Percentiles rank a stretch among this genome's conserved stretches.
phyloP scores from a whole-genome alignment of 345 rosid species.

The Adansonia digitata region DNA sequence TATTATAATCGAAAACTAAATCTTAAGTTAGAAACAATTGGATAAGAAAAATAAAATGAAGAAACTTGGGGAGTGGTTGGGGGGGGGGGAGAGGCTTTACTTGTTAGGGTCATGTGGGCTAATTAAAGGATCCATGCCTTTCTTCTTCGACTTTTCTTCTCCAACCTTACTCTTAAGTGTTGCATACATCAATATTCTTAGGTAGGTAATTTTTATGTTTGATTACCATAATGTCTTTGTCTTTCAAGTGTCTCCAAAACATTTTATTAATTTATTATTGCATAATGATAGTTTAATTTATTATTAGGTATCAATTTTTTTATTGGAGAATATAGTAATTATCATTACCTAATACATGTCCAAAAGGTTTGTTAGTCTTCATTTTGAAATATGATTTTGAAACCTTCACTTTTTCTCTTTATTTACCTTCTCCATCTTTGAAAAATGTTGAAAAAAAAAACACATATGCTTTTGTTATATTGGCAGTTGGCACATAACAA shows the following conservation, averaged over 20 bases:
- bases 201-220: background rate
- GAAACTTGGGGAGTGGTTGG: no score
- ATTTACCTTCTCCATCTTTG: background rate
- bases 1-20: background rate
- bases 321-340: constrained; percentile 2
- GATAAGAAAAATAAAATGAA: background rate
- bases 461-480: background rate
- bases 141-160: background rate
- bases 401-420: background rate
- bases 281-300: background rate
- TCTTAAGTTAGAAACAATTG: background rate
- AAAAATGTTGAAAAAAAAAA: background rate
- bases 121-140: background rate
- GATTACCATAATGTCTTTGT: background rate
- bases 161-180: background rate
- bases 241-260: background rate
- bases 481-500: background rate
- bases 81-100: background rate
- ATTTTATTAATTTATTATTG: background rate
- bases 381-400: background rate
- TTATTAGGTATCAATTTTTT: background rate
- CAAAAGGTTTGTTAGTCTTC: background rate
- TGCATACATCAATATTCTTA: background rate
- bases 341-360: constrained; percentile 18
- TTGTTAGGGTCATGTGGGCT: background rate